Percentiles rank a stretch among this genome's conserved stretches.
These are phyloP conservation scores for Aristolochia fimbriata DNA, from an alignment of 164 flowering plant species.

Conservation along the genomic window DNA sequence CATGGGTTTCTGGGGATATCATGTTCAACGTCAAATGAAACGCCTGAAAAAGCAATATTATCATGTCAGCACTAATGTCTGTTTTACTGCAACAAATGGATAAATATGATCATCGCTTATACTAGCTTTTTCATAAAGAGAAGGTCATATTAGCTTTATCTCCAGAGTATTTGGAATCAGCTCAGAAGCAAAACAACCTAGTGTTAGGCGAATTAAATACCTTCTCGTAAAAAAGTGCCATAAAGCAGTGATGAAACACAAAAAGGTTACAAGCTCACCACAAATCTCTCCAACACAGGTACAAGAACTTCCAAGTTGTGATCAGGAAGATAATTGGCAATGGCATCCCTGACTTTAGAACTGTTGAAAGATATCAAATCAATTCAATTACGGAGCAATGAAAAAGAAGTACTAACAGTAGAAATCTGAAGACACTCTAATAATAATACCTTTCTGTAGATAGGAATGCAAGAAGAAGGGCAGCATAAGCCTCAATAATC, in stretches of 20 bases:
- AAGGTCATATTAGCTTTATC: too few species aligned
- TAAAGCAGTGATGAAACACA: too few species aligned
- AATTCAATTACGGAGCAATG: background rate
- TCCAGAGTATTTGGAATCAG: too few species aligned
- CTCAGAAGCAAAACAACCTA: too few species aligned
- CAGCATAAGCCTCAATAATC: constrained; percentile 93
- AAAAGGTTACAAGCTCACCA: constrained; percentile 40
- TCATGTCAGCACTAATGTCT: background rate
- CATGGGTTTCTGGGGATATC: constrained; percentile 87
- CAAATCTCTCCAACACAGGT: constrained; percentile 92
- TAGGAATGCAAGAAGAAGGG: constrained; percentile 91
- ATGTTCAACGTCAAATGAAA: constrained; percentile 83
- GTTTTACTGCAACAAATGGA: too few species aligned
- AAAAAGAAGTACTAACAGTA: background rate
- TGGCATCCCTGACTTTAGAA: constrained; percentile 50
- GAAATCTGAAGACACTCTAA: background rate
- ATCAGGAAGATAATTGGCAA: constrained; percentile 63
- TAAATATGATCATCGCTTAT: background rate
- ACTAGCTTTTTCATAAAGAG: background rate
- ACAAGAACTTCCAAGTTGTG: constrained; percentile 59
- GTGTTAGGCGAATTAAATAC: too few species aligned
- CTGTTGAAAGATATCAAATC: constrained; percentile 26
- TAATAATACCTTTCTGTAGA: constrained; percentile 76
- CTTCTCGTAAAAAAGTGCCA: too few species aligned
- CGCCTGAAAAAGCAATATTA: constrained; percentile 32